These are phyloP conservation scores for Teratosphaeria pseudoeucalypti DNA, from an alignment of 2,329 filamentous ascomycete genomes.

Conservation along the genomic window DNA sequence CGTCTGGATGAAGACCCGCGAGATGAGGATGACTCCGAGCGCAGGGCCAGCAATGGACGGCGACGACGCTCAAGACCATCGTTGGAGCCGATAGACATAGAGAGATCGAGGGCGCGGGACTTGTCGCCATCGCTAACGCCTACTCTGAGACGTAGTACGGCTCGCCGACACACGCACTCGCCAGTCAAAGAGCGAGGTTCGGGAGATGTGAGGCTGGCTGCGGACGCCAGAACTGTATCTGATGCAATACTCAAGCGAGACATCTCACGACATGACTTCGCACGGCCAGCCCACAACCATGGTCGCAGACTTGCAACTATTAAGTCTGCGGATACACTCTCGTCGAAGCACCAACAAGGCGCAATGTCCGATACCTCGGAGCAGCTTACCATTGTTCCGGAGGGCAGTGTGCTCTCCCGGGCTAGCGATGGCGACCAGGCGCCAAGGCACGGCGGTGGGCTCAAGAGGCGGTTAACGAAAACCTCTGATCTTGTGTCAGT, in stretches of 20 bases:
- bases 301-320: constrained; percentile 49
- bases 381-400: constrained; percentile 13
- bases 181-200: constrained; percentile 27
- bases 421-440: constrained; percentile 21
- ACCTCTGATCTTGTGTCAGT: constrained; percentile 93
- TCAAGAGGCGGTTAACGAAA: constrained; percentile 72
- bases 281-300: constrained; percentile 32
- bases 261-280: not conserved
- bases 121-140: constrained; percentile 9
- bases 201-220: constrained; percentile 5
- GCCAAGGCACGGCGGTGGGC: constrained; percentile 29
- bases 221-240: not conserved
- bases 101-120: not conserved
- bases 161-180: constrained; percentile 29
- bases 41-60: constrained; percentile 10
- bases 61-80: constrained; percentile 12
- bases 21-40: constrained; percentile 6
- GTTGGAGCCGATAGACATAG: constrained; percentile 8
- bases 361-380: constrained; percentile 25
- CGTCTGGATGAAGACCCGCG: constrained; percentile 2
- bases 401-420: constrained; percentile 16
- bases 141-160: constrained; percentile 25
- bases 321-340: constrained; percentile 45
- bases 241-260: constrained; percentile 1
- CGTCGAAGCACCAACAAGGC: constrained; percentile 19